Evolutionary conservation across 2,329 filamentous ascomycete species (phyloP).

Genomic region (Colletotrichum caudatum): DNA sequence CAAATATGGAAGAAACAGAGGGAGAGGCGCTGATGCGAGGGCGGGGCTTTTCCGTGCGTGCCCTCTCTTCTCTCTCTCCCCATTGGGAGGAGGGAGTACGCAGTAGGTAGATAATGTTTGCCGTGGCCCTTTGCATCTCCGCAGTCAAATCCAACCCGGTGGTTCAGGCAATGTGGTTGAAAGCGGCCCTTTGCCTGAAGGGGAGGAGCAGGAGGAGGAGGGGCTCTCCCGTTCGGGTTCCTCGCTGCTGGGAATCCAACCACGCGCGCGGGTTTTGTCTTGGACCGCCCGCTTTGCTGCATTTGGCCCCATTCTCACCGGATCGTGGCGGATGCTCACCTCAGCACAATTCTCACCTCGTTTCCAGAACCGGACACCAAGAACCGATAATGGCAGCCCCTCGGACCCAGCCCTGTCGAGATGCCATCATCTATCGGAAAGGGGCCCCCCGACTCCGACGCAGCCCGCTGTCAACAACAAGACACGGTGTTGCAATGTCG

Average conservation of each 20-base stretch:
- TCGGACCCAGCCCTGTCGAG: background rate
- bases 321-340: conserved; percentile 26
- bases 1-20: background rate
- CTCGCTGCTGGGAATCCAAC: conserved; percentile 13
- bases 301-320: conserved; percentile 9
- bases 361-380: conserved; percentile 5
- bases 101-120: background rate
- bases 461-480: conserved; percentile 15
- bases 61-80: too few relatives aligned
- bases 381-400: conserved; percentile 5
- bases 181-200: conserved; percentile 21
- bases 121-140: conserved; percentile 5
- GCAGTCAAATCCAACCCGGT: conserved; percentile 12
- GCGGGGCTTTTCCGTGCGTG: background rate
- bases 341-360: conserved; percentile 21
- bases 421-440: background rate
- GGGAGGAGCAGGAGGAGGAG: too few relatives aligned
- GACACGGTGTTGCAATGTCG: conserved; percentile 28
- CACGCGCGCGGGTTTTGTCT: background rate
- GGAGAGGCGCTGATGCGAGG: conserved; percentile 12
- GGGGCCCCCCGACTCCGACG: conserved; percentile 5
- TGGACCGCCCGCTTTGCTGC: conserved; percentile 22
- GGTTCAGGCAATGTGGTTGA: conserved; percentile 28
- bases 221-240: conserved; percentile 21
- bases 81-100: background rate